phyloP scores from a whole-genome alignment of 2,329 filamentous ascomycete species.

The Fusarium haematococcum region DNA sequence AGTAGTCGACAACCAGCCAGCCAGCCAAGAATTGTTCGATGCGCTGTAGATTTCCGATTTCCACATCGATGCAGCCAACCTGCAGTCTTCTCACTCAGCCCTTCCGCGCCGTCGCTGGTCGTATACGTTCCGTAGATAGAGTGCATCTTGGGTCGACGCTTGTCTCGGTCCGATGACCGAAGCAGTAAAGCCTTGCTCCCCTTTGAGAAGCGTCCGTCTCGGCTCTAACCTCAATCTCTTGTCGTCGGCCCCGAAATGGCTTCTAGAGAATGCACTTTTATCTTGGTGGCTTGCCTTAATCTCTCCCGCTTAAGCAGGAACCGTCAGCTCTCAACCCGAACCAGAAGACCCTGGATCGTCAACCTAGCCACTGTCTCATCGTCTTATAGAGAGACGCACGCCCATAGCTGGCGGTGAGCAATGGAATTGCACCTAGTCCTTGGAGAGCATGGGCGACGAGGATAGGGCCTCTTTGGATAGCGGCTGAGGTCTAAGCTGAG shows the following conservation, averaged over 20 bases:
- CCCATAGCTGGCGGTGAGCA: not conserved
- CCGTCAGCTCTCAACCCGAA: not conserved
- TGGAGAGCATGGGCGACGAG: not conserved
- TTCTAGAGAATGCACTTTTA: constrained; percentile 10
- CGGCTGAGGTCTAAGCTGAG: constrained; percentile 23
- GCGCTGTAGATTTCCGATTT: not conserved
- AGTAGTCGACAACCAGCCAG: not conserved
- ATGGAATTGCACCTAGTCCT: not conserved
- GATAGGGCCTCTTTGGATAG: not conserved
- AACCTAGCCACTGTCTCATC: constrained; percentile 31
- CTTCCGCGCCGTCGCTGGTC: not conserved
- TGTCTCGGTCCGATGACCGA: constrained; percentile 28
- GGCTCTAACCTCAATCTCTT: constrained; percentile 17
- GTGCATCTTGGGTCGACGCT: not conserved
- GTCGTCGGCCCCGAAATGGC: not conserved
- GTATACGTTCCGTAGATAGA: not conserved
- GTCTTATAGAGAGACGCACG: not conserved
- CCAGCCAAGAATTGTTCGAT: not conserved
- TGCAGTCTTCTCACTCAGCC: not conserved
- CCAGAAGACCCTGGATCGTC: constrained; percentile 14
- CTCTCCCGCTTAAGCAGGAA: constrained; percentile 18
- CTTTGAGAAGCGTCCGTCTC: constrained; percentile 18
- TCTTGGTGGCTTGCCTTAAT: constrained; percentile 33
- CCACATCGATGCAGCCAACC: not conserved
- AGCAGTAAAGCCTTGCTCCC: constrained; percentile 11